These are phyloP conservation scores for Penicillium sp. DNA, from an alignment of 2,329 filamentous ascomycete species.

Conservation along the genomic window DNA sequence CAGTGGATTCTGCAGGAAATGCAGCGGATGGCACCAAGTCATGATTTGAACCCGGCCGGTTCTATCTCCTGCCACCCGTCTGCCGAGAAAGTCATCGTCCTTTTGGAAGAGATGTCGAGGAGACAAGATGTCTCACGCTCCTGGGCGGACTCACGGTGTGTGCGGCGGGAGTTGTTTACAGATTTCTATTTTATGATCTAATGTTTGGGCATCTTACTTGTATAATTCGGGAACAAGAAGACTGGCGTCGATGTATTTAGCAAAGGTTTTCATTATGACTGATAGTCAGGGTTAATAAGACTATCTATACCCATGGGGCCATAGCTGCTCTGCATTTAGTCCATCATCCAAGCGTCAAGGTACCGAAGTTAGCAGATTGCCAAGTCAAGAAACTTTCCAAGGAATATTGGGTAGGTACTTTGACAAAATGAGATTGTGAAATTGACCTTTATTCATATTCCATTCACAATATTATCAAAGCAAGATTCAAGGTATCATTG, in stretches of 20 bases:
- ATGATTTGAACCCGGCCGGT: conserved; percentile 13
- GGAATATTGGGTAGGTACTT: too few relatives aligned
- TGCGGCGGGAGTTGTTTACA: conserved; percentile 39
- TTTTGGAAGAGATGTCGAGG: conserved; percentile 41
- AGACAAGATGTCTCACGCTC: conserved; percentile 40
- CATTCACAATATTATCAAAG: conserved; percentile 11
- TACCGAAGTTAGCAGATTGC: too few relatives aligned
- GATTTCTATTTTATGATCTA: conserved; percentile 42
- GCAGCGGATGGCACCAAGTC: conserved; percentile 35
- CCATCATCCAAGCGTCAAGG: too few relatives aligned
- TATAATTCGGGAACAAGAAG: conserved; percentile 7
- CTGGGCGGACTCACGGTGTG: conserved; percentile 41
- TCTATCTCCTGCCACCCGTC: conserved; percentile 35
- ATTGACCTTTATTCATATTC: not conserved
- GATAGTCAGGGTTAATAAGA: not conserved
- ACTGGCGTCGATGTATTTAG: not conserved
- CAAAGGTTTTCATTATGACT: too few relatives aligned
- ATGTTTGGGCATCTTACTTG: conserved; percentile 7
- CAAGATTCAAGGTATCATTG: conserved; percentile 9
- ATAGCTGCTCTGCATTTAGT: not conserved
- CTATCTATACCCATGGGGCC: not conserved
- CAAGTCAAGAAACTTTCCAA: too few relatives aligned
- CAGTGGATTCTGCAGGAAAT: conserved; percentile 40
- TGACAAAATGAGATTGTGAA: too few relatives aligned
- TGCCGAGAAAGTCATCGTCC: conserved; percentile 35